Conservation (phyloP, 768 basidiomycete species). For the Dictyophora rubrovolvata region DNA sequence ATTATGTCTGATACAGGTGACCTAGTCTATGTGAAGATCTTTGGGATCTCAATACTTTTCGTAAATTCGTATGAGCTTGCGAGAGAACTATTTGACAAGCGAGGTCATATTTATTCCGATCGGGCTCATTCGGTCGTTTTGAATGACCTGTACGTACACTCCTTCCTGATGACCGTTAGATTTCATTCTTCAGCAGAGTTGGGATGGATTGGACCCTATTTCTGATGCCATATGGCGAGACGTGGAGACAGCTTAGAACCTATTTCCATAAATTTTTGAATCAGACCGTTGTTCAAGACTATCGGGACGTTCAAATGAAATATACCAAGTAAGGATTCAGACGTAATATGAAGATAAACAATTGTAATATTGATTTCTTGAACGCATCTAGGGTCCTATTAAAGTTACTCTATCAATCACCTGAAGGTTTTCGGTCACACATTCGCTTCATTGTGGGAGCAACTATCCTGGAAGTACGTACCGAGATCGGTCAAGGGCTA, state of each 20-base stretch:
- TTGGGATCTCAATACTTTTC: conserved; percentile 10
- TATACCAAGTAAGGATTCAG: conserved; percentile 26
- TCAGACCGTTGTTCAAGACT: conserved; percentile 28
- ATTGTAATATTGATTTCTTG: neutral
- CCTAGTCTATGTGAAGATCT: conserved; percentile 11
- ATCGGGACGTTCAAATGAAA: conserved; percentile 36
- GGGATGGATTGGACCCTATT: conserved; percentile 39
- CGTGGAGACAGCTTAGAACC: conserved; percentile 29
- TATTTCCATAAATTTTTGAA: conserved; percentile 46
- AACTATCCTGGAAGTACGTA: neutral
- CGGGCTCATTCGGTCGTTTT: conserved; percentile 12
- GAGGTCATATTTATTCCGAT: conserved; percentile 12
- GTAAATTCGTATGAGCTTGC: conserved; percentile 14
- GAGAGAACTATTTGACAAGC: conserved; percentile 13
- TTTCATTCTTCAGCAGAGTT: neutral
- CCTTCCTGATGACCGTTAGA: neutral
- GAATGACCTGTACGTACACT: conserved; percentile 10
- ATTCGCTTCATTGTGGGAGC: neutral
- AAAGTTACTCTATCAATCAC: neutral
- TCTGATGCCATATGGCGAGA: conserved; percentile 41
- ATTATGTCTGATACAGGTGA: conserved; percentile 8
- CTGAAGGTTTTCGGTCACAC: neutral
- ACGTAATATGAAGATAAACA: neutral
- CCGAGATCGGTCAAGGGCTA: no score
- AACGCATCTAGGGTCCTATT: neutral